Conservation (phyloP, 2,329 filamentous ascomycete species). For the Colletotrichum truncatum region DNA sequence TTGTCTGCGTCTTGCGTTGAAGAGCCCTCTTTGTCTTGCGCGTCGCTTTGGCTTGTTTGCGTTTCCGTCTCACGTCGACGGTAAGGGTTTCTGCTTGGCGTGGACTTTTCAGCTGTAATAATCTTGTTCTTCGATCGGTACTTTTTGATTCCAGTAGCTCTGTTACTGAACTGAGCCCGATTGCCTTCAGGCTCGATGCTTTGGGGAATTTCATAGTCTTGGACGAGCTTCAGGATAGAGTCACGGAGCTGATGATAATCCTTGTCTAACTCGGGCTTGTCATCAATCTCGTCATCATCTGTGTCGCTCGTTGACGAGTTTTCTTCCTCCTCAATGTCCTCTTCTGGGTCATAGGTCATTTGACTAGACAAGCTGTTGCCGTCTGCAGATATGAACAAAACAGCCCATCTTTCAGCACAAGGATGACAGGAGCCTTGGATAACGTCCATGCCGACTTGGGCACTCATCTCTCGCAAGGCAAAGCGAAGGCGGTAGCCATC, state of each 20-base stretch:
- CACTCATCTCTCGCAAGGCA: constrained; percentile 76
- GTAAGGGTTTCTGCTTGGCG: constrained; percentile 68
- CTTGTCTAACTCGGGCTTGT: constrained; percentile 73
- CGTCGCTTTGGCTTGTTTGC: background rate
- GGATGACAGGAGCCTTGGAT: constrained; percentile 78
- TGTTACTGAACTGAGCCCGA: constrained; percentile 75
- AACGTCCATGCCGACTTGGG: constrained; percentile 70
- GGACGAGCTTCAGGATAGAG: constrained; percentile 81
- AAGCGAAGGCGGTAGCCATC: constrained; percentile 72
- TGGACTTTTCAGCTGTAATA: constrained; percentile 59
- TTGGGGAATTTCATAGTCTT: constrained; percentile 83
- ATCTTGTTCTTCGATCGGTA: constrained; percentile 69
- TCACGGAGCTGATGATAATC: constrained; percentile 85
- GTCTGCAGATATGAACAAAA: constrained; percentile 80
- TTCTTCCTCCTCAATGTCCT: constrained; percentile 71
- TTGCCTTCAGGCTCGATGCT: constrained; percentile 67
- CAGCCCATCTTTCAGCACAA: constrained; percentile 84
- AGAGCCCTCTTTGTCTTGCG: constrained; percentile 16
- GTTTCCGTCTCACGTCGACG: constrained; percentile 43
- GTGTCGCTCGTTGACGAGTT: constrained; percentile 68
- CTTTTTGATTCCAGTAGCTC: constrained; percentile 69
- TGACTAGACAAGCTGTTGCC: constrained; percentile 75
- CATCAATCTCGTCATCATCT: constrained; percentile 69
- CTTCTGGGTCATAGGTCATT: constrained; percentile 77
- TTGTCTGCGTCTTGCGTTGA: constrained; percentile 25